phyloP scores from a whole-genome alignment of 2,329 filamentous ascomycete genomes.

The Clonostachys rosea region DNA sequence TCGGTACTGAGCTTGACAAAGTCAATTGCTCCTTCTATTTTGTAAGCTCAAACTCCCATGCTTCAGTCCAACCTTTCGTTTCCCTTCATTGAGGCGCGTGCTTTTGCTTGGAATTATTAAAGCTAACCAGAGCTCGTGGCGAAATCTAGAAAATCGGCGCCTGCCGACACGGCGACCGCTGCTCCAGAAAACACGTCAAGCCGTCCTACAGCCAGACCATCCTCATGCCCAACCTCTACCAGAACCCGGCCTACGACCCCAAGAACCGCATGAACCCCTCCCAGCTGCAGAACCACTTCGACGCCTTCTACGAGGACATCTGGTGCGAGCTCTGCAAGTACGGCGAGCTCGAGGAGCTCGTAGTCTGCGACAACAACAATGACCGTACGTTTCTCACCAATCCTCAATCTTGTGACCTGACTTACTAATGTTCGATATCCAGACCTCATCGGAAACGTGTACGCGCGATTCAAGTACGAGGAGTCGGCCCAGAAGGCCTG shows the following conservation, averaged over 20 bases:
- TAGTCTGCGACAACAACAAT: conserved; percentile 99
- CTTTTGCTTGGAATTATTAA: neutral
- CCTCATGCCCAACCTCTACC: conserved; percentile 96
- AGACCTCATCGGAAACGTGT: conserved; percentile 98
- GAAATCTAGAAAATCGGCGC: conserved; percentile 88
- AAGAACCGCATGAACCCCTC: conserved; percentile 95
- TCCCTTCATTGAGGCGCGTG: neutral
- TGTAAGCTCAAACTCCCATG: conserved; percentile 17
- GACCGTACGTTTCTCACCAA: conserved; percentile 80
- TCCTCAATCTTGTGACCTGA: neutral
- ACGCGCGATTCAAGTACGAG: conserved; percentile 99
- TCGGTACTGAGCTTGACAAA: conserved; percentile 99
- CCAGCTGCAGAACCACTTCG: conserved; percentile 98
- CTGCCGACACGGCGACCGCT: conserved; percentile 96
- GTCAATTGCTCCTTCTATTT: conserved; percentile 99
- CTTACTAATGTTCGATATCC: neutral
- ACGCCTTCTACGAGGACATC: conserved; percentile 99
- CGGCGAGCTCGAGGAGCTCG: conserved; percentile 93
- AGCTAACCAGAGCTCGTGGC: neutral
- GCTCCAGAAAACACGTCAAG: conserved; percentile 98
- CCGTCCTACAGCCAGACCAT: conserved; percentile 97
- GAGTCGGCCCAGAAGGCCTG: conserved; percentile 90
- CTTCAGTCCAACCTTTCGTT: neutral
- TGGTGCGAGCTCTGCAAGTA: conserved; percentile 99
- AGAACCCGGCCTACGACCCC: conserved; percentile 95